Percentiles rank a stretch among this genome's conserved stretches.
These are phyloP conservation scores for Gamsiella multidivaricata DNA, from an alignment of 192 early-diverging fungal species.

Conservation along the genomic window DNA sequence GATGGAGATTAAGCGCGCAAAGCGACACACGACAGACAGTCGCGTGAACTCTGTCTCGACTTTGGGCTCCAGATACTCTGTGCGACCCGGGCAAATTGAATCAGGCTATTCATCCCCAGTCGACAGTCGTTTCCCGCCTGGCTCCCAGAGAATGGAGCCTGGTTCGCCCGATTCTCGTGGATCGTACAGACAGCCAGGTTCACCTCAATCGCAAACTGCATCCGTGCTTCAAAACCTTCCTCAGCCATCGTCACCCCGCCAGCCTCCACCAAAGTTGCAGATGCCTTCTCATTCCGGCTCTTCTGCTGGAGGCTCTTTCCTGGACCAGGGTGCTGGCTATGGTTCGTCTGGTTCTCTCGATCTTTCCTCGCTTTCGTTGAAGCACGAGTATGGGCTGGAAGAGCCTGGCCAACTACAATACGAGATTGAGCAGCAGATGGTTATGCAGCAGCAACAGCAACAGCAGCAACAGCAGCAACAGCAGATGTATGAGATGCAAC, in stretches of 20 bases:
- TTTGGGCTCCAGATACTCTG: conserved; percentile 25
- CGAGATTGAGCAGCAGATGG: conserved; percentile 63
- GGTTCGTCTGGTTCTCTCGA: conserved; percentile 60
- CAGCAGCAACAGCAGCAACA: conserved; percentile 44
- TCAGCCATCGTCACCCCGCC: conserved; percentile 39
- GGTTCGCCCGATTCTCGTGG: conserved; percentile 46
- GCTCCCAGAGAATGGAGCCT: conserved; percentile 29
- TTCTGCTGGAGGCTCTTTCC: conserved; percentile 23
- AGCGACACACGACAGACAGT: conserved; percentile 54
- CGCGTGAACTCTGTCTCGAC: conserved; percentile 38
- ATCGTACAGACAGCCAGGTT: conserved; percentile 40
- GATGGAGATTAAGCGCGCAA: conserved; percentile 79
- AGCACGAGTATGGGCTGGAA: conserved; percentile 45
- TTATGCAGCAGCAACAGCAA: conserved; percentile 27
- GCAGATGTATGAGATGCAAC: conserved; percentile 23
- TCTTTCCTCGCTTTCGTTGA: conserved; percentile 53
- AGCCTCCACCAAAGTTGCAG: conserved; percentile 44
- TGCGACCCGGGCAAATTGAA: conserved; percentile 16
- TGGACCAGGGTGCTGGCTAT: conserved; percentile 55
- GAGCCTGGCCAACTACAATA: conserved; percentile 39
- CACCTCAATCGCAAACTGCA: conserved; percentile 28
- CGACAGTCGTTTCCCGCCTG: conserved; percentile 43
- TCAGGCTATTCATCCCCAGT: conserved; percentile 46
- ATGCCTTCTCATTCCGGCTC: conserved; percentile 44
- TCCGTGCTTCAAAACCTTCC: conserved; percentile 8